Evolutionary conservation across 768 basidiomycete species (phyloP), one percentile per base, ranked within the genome.

Genomic region (Suillus luteus): DNA sequence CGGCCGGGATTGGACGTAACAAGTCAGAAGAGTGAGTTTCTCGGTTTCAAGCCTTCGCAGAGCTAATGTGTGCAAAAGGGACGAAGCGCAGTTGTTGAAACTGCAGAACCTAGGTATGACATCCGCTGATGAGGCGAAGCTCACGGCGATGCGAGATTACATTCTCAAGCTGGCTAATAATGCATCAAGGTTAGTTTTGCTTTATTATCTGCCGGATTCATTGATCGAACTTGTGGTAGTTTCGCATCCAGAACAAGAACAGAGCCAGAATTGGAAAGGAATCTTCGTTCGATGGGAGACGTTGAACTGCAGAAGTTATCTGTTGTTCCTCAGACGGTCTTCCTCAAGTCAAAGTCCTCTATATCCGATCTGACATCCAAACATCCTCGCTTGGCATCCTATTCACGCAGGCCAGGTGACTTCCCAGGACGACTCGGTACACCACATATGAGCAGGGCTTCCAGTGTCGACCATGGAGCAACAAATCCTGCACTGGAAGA

Each of bases 81-180:
- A 97, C 63, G 91, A 94, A 64, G 73, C 74, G 0, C 88, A 96
- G 60, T 75, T 95, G 22, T 77, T 80, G 51, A 94, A 91, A 75
- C 75, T 98, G 48, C 92, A 93, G 67, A 91, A 94, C 70, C 77
- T 98, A 17, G 96, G 96, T 2, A 94, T 97, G 90, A 89, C 86
- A 1, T 65, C 82, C 2, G 79, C 80, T 31, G 96, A 96, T 70
- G 95, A 98, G 73, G 83, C 78, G 62, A 98, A 99, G 73, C 79
- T 99, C 24, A 78, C 87, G n/a, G 87, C 92, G 0, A 87, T 99
- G 87, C 81, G 90, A 24, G 95, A 96, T 65, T 95, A 96, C 71
- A 88, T 93, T 51, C 74, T 91, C 59, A 95, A 94, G 71, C 81
- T 96, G 9, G 92, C 94, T 0, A 86, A 88, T 65, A 87, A 90